phyloP scores from a whole-genome alignment of 2,329 filamentous ascomycete species.

The Hypoxylon sp. region DNA sequence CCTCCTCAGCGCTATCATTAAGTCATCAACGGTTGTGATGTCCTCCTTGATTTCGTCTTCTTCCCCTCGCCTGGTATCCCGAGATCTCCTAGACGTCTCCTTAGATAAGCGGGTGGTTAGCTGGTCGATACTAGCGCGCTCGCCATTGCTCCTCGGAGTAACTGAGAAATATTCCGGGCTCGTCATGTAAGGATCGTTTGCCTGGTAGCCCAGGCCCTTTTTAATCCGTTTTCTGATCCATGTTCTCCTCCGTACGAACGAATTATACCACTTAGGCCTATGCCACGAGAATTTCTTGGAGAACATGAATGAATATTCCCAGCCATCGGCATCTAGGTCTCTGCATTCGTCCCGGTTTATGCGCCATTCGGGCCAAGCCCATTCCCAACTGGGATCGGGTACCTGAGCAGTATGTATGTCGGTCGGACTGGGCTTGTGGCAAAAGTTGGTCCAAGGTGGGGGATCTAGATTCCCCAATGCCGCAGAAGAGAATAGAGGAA shows the following conservation, averaged over 20 bases:
- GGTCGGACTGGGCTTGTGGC: constrained; percentile 72
- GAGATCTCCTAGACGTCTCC: constrained; percentile 53
- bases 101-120: constrained; percentile 53
- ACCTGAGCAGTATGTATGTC: constrained; percentile 88
- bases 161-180: constrained; percentile 86
- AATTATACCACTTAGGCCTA: constrained; percentile 91
- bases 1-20: constrained; percentile 77
- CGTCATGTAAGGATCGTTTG: constrained; percentile 74
- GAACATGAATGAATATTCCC: constrained; percentile 97
- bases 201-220: constrained; percentile 63
- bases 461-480: constrained; percentile 91
- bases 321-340: constrained; percentile 83
- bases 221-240: constrained; percentile 89
- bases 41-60: constrained; percentile 59
- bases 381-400: constrained; percentile 95
- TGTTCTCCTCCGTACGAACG: constrained; percentile 89
- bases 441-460: constrained; percentile 84
- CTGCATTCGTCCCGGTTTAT: constrained; percentile 81
- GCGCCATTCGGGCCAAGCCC: constrained; percentile 79
- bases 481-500: constrained; percentile 88
- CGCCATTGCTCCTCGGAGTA: constrained; percentile 62
- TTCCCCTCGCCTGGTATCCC: constrained; percentile 50
- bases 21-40: constrained; percentile 74
- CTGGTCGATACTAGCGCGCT: constrained; percentile 48
- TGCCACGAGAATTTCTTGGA: constrained; percentile 85